phyloP scores from a whole-genome alignment of 2,329 filamentous ascomycete genomes.

The Shiraia bambusicola region DNA sequence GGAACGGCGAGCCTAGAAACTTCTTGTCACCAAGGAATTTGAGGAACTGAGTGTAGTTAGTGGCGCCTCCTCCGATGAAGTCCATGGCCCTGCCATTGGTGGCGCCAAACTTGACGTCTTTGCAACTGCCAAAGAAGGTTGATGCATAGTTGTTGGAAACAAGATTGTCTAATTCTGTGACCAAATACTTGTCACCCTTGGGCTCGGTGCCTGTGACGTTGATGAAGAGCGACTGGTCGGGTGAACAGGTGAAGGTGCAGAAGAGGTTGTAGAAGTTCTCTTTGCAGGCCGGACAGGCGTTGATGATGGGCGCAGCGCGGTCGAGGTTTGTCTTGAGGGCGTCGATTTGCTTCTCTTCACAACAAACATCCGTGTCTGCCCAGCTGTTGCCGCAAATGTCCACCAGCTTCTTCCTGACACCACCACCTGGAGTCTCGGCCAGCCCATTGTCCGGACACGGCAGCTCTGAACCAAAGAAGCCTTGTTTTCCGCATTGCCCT shows the following conservation, averaged over 20 bases:
- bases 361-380: constrained; percentile 82
- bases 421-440: constrained; percentile 71
- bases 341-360: constrained; percentile 76
- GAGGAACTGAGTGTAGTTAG: constrained; percentile 82
- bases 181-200: constrained; percentile 64
- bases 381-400: constrained; percentile 86
- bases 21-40: constrained; percentile 95
- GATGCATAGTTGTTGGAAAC: constrained; percentile 80
- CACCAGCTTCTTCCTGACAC: constrained; percentile 75
- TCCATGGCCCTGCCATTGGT: constrained; percentile 93
- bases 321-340: constrained; percentile 80
- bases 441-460: constrained; percentile 90
- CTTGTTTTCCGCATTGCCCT: constrained; percentile 87
- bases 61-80: constrained; percentile 91
- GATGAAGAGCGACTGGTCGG: constrained; percentile 91
- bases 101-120: constrained; percentile 96
- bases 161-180: constrained; percentile 87
- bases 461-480: constrained; percentile 84
- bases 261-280: constrained; percentile 98
- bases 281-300: constrained; percentile 93
- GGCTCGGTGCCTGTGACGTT: constrained; percentile 78
- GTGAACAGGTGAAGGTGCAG: constrained; percentile 97
- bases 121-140: constrained; percentile 95
- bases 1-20: constrained; percentile 87
- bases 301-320: constrained; percentile 84